Percentiles rank a stretch among this genome's conserved stretches.
phyloP scores from a whole-genome alignment of 768 basidiomycete genomes.

The Psilocybe cyanescens region DNA sequence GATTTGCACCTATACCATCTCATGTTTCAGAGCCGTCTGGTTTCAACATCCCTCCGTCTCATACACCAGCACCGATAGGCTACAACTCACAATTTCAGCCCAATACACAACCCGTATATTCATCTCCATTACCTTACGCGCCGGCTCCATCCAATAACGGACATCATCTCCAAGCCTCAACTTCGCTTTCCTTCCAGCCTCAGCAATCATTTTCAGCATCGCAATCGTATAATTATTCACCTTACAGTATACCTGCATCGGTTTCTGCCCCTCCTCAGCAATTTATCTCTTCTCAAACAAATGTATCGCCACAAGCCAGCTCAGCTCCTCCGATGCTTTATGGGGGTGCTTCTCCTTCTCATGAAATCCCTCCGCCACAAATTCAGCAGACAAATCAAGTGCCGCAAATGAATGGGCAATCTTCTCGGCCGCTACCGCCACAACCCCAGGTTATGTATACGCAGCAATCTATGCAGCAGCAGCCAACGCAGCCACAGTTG shows the following conservation, averaged over 20 bases:
- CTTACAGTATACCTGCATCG: constrained; percentile 39
- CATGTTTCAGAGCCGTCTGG: constrained; percentile 40
- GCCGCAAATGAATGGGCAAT: constrained; percentile 33
- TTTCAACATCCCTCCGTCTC: constrained; percentile 43
- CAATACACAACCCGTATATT: constrained; percentile 28
- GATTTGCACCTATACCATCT: constrained; percentile 37
- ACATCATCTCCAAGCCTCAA: constrained; percentile 29
- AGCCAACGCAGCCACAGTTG: constrained; percentile 27
- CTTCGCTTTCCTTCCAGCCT: constrained; percentile 39
- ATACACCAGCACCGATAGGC: constrained; percentile 40
- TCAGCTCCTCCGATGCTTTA: constrained; percentile 38
- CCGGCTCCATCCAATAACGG: constrained; percentile 27
- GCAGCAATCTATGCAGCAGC: constrained; percentile 32
- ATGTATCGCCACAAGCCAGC: constrained; percentile 26
- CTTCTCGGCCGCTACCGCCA: constrained; percentile 48
- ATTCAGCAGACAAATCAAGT: constrained; percentile 27
- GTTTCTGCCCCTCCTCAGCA: constrained; percentile 41
- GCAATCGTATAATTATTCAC: constrained; percentile 36
- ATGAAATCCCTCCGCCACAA: constrained; percentile 26
- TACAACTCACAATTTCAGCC: constrained; percentile 42
- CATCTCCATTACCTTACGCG: constrained; percentile 33
- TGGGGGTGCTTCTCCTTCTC: constrained; percentile 35
- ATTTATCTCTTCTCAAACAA: constrained; percentile 33
- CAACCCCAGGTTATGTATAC: constrained; percentile 46
- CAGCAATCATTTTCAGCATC: constrained; percentile 39